These are phyloP conservation scores for Lathyrus sativus DNA, from an alignment of 306 rosid genomes.

Conservation along the genomic window DNA sequence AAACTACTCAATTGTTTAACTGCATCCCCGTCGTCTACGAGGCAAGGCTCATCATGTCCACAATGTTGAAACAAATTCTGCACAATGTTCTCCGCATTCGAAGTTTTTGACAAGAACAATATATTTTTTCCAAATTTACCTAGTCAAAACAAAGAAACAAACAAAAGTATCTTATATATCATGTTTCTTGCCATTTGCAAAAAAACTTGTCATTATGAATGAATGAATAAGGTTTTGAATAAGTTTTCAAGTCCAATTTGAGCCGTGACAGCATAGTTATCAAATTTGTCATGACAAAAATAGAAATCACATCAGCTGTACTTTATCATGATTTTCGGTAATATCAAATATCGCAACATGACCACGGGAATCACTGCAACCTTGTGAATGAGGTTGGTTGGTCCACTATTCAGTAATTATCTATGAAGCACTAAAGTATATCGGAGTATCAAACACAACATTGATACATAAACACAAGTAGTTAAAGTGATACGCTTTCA, in stretches of 20 bases:
- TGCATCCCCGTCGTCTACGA: constrained; percentile 35
- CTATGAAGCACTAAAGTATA: not conserved
- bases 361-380: not conserved
- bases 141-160: constrained; percentile 20
- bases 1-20: constrained; percentile 18
- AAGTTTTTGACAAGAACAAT: constrained; percentile 43
- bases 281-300: not conserved
- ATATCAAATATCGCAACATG: not conserved
- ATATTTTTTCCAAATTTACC: constrained; percentile 46
- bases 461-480: not conserved
- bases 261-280: not conserved
- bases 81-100: constrained; percentile 41
- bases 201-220: not conserved
- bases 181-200: not conserved
- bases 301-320: not conserved
- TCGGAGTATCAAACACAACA: not conserved
- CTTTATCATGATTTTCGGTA: not conserved
- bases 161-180: not conserved
- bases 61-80: constrained; percentile 33
- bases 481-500: not conserved
- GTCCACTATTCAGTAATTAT: not conserved
- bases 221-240: not conserved
- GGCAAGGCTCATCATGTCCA: constrained; percentile 22
- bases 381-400: not conserved
- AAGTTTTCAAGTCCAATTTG: not conserved